Evolutionary conservation across 345 rosid genomes (phyloP), one percentile per base, ranked within the genome.

Genomic region (Rhodamnia argentea): DNA sequence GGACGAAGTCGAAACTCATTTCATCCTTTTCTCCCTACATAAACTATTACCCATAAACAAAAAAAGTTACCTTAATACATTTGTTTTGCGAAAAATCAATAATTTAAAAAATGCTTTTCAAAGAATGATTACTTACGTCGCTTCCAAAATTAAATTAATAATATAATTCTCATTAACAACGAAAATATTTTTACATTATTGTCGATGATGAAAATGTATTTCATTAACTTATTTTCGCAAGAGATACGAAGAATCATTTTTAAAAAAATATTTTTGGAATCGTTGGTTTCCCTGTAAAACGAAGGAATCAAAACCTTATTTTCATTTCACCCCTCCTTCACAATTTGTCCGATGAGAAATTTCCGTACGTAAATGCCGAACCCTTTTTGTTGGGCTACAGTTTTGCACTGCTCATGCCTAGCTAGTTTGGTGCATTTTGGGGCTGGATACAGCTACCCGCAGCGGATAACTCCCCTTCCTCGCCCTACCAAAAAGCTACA

Each of bases 251-350:
- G 18, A 62, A 62, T 29, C 3, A 29, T 32, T 32, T 1, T 9
- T 32, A 29, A 0, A 2, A 70, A 64, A 64, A 0, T 9, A 18
- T 32, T 32, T 18, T 32, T 0, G 4, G 18, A 9, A 18, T 4
- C 2, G 0, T 32, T 18, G 24, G 18, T 70, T 64, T 70, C 14
- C 5, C 24, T 1, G 2, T 10, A 37, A 37, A 8, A 18, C 0
- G 11, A 37, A 20, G 6, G 0, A 11, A 5, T 0, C 5, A 1
- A 32, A 16, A 64, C 9, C 12, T 4, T 70, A 4, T 18, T 0
- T 4, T 2, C 26, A 5, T 70, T 70, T 37, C 81, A 4, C 14
- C 37, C 13, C 0, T 70, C 1, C 1, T 10, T 1, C 26, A 2
- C 7, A 3, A 70, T 70, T 70, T 37, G 16, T 32, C 40, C 3